Percentiles rank a stretch among this genome's conserved stretches.
Evolutionary conservation across 176 grass and related monocot genomes (phyloP).

Genomic region (Miscanthus lutarioriparius): DNA sequence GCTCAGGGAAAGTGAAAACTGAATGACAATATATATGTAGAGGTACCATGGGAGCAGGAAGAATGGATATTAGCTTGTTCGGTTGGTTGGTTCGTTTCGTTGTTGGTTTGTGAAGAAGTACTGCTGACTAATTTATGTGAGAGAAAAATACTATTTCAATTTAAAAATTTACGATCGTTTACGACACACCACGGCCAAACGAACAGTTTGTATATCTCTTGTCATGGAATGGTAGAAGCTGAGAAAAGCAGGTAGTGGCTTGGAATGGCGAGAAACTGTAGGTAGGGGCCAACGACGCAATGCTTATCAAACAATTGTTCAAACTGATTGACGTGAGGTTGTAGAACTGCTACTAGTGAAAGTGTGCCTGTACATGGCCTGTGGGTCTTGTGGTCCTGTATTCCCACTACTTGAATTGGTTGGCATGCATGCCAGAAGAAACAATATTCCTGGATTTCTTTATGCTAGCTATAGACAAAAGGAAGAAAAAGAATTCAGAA

Average conservation of each 20-base stretch:
- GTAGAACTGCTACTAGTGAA: conserved; percentile 46
- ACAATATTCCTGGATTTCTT: conserved; percentile 18
- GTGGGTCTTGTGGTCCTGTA: conserved; percentile 35
- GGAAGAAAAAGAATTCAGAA: neutral
- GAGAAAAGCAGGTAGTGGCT: too few relatives aligned
- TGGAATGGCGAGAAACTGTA: neutral
- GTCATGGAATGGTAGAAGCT: neutral
- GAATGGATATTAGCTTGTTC: too few relatives aligned
- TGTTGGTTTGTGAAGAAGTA: too few relatives aligned
- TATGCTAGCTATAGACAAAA: conserved; percentile 3
- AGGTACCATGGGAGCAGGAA: neutral
- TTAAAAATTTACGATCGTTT: too few relatives aligned
- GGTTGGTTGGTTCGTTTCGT: too few relatives aligned
- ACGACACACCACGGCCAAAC: too few relatives aligned
- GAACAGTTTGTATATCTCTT: too few relatives aligned
- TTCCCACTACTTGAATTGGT: conserved; percentile 29
- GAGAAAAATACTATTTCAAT: too few relatives aligned
- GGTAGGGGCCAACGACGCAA: conserved; percentile 20
- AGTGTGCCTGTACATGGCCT: neutral
- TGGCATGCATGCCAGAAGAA: neutral
- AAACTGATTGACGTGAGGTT: conserved; percentile 44
- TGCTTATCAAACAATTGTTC: conserved; percentile 2
- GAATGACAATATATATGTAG: too few relatives aligned
- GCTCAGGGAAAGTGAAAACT: neutral
- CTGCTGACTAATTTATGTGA: too few relatives aligned